Conservation (phyloP, 176 grass and related monocot genomes). For the Aechmea fasciata region DNA sequence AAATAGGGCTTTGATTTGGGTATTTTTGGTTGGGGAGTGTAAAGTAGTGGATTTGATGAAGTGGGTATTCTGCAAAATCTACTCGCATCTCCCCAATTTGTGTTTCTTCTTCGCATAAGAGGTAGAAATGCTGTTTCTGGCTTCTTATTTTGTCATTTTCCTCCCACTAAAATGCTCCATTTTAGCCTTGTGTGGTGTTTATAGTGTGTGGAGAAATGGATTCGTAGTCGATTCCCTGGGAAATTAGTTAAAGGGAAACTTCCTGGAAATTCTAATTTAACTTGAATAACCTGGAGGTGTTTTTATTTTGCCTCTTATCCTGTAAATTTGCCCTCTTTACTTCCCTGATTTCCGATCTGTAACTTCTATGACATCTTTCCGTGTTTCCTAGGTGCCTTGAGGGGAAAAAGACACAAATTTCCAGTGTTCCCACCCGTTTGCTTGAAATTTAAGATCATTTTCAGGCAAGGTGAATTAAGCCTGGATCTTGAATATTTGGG, state of each 20-base stretch:
- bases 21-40: slow-evolving; percentile 2
- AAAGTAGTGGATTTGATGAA: slow-evolving; percentile 14
- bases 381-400: background rate
- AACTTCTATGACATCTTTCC: background rate
- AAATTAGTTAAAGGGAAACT: background rate
- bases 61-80: background rate
- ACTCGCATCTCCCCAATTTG: background rate
- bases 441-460: background rate
- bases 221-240: background rate
- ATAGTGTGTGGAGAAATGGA: background rate
- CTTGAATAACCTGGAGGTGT: background rate
- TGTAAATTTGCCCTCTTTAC: too few relatives aligned
- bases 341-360: background rate
- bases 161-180: background rate
- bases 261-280: background rate
- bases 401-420: background rate
- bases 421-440: background rate
- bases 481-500: slow-evolving; percentile 1
- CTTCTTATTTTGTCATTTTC: background rate
- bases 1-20: slow-evolving; percentile 3
- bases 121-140: background rate
- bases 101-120: background rate
- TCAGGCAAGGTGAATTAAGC: slow-evolving; percentile 2
- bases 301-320: background rate
- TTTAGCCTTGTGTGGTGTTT: background rate